Base-by-base conservation (phyloP, 2,329 filamentous ascomycete species). In the Emergomyces pasteurianus region DNA sequence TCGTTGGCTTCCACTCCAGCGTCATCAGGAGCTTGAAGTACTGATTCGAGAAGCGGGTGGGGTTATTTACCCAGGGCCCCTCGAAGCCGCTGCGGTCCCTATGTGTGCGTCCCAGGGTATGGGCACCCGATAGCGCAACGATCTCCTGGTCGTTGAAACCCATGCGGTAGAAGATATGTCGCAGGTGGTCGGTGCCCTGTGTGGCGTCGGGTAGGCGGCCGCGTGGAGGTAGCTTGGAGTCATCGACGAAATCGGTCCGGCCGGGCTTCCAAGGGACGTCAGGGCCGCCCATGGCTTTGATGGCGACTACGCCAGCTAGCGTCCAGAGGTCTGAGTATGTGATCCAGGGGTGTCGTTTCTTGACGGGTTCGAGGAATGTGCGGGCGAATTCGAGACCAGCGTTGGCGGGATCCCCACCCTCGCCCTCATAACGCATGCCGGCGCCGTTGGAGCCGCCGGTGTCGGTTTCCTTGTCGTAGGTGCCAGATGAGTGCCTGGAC, bases 321-420 rank as follows among this genome's bases (percentile, higher is more conserved):
- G 84, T 86, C 84, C 84, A 86, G 5, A 87, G 76, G 67, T 87
- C 84, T 2, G 83, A 77, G 71, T 86, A 86, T 31, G 83, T 85
- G 68, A 86, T 83, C 83, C 83, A 86, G 2, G 81, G 77, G 68
- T 85, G 80, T 54, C 77, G 76, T 23, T 72, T 71, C 69, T 86
- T 86, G 63, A 86, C 71, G 6, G 83, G 81, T 67, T 86, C 83
- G 62, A 87, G 79, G 71, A 86, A 86, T 34, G 82, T 79, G 18
- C 83, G 82, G 26, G 83, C 84, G 69, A 86, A 79, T 66, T 86
- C 81, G 10, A 86, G 79, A 21, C 84, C 84, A 3, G 83, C 83
- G 71, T 86, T 86, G 60, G 84, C 82, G 4, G 83, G 83, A 68
- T 86, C 83, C 63, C 82, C 83, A 62, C 83, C 83, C 73, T 86